phyloP scores from a whole-genome alignment of 345 rosid species.

The Ceriops zippeliana region DNA sequence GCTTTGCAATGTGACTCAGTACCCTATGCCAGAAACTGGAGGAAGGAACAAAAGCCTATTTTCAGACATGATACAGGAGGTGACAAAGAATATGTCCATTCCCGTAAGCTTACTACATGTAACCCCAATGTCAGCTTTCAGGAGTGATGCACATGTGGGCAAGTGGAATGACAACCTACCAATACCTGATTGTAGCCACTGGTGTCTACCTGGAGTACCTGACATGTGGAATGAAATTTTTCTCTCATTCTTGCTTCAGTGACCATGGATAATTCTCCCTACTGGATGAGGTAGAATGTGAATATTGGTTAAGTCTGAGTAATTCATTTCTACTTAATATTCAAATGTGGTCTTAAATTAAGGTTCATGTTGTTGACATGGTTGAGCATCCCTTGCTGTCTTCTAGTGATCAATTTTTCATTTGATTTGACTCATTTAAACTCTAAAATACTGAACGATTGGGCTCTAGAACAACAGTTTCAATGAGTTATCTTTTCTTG shows the following conservation, averaged over 20 bases:
- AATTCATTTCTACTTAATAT: no score
- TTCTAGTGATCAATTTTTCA: no score
- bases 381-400: no score
- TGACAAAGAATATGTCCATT: slow-evolving; percentile 51
- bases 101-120: slow-evolving; percentile 60
- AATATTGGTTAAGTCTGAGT: neutral
- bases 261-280: neutral
- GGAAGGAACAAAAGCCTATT: slow-evolving; percentile 54
- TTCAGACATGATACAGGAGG: slow-evolving; percentile 50
- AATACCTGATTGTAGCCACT: slow-evolving; percentile 84
- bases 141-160: slow-evolving; percentile 89
- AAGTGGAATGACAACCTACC: slow-evolving; percentile 63
- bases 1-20: slow-evolving; percentile 62
- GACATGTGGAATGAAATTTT: slow-evolving; percentile 85
- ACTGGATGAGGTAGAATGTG: slow-evolving; percentile 14
- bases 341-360: no score
- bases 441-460: neutral
- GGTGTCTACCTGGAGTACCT: slow-evolving; percentile 94
- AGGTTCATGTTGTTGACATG: no score
- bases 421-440: no score
- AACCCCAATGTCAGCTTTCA: slow-evolving; percentile 71
- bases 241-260: slow-evolving; percentile 40
- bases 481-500: neutral
- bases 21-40: slow-evolving; percentile 47
- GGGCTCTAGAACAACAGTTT: neutral